Conservation (phyloP, 306 rosid species). For the Fagus sylvatica region DNA sequence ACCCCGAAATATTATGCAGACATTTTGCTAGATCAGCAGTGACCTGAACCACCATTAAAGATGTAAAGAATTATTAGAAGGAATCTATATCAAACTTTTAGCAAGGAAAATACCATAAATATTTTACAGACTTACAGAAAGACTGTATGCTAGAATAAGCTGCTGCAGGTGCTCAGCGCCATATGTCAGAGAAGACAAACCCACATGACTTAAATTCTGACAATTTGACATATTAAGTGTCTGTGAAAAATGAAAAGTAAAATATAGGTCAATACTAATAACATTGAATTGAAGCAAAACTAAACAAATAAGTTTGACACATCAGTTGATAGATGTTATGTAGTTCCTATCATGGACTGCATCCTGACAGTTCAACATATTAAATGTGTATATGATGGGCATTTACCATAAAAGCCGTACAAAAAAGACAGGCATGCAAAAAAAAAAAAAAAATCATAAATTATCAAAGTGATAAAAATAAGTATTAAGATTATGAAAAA, state of each 20-base stretch:
- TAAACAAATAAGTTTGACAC: neutral
- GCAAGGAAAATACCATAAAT: conserved; percentile 1
- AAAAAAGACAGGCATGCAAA: neutral
- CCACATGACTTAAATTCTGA: conserved; percentile 54
- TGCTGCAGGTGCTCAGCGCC: conserved; percentile 58
- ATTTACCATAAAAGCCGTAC: neutral
- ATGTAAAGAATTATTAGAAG: conserved; percentile 22
- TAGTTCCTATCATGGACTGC: neutral
- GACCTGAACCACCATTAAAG: conserved; percentile 40
- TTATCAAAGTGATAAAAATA: neutral
- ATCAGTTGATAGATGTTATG: neutral
- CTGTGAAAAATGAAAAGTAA: conserved; percentile 35
- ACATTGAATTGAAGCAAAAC: neutral
- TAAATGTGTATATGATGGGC: neutral
- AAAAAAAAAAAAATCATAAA: neutral
- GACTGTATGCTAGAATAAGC: conserved; percentile 53
- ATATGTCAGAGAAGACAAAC: conserved; percentile 54
- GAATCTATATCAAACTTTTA: conserved; percentile 8
- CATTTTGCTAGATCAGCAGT: conserved; percentile 56
- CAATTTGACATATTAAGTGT: conserved; percentile 60
- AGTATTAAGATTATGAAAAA: neutral
- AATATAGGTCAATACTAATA: neutral
- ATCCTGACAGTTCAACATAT: neutral
- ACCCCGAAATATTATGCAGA: conserved; percentile 37
- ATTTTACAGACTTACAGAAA: conserved; percentile 49